phyloP scores from a whole-genome alignment of 345 rosid species.

The Capsella bursapastoris region DNA sequence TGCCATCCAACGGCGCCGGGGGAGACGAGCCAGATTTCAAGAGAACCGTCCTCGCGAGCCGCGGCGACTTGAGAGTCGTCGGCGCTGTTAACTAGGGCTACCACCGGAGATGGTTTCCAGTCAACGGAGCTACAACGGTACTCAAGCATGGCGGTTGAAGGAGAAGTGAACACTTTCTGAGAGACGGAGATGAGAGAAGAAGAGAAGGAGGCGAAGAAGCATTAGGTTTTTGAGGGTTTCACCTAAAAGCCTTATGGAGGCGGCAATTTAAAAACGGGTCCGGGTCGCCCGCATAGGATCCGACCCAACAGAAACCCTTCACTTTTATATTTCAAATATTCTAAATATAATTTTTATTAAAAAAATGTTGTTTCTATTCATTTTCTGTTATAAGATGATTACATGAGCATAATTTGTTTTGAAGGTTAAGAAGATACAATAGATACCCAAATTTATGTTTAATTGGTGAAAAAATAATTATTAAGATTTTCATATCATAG shows the following conservation, averaged over 20 bases:
- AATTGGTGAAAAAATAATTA: too few species aligned
- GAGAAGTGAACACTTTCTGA: neutral
- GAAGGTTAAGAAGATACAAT: too few species aligned
- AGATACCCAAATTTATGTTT: too few species aligned
- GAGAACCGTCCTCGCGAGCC: constrained; percentile 90
- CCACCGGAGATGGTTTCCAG: constrained; percentile 91
- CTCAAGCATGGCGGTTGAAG: constrained; percentile 52
- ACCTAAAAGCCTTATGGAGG: constrained; percentile 20
- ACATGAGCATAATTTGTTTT: too few species aligned
- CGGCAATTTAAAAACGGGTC: constrained; percentile 33
- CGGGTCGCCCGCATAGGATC: constrained; percentile 6
- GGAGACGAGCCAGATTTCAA: constrained; percentile 97
- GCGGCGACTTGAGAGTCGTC: constrained; percentile 86
- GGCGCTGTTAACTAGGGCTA: constrained; percentile 75
- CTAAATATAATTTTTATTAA: too few species aligned
- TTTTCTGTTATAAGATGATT: too few species aligned
- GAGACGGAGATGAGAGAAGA: constrained; percentile 16
- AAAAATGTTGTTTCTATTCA: too few species aligned
- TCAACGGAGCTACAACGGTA: constrained; percentile 75
- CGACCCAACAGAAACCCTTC: constrained; percentile 10
- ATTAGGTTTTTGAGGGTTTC: constrained; percentile 39
- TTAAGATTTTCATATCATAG: too few species aligned
- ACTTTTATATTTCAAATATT: too few species aligned
- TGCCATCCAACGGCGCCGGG: constrained; percentile 98
- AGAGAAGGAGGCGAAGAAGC: constrained; percentile 29